Base-by-base conservation (phyloP, 2,329 filamentous ascomycete species). In the Fusarium caatingaense region DNA sequence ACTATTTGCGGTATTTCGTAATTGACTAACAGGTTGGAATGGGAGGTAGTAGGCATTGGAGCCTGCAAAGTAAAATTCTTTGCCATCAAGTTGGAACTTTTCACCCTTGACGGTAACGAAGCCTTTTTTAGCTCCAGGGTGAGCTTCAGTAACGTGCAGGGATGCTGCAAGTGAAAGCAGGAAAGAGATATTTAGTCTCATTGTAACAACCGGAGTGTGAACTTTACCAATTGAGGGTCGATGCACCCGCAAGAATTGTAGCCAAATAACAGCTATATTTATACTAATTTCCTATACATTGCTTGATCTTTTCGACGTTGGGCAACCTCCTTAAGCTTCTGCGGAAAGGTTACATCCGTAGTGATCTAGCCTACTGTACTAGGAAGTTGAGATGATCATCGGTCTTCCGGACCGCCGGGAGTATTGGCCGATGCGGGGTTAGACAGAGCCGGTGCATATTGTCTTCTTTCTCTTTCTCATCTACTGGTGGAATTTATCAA, bases 31-130 rank as follows among this genome's bases (percentile, higher is more conserved):
- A 8, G 48, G 45, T 8, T 64, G 58, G 48, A 73, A 73, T 3
- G 71, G 67, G 50, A 87, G 82, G 84, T 86, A 88, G 78, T 87
- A 88, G 42, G 83, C 80, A 76, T 88, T 88, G 49, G 82, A 86
- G 21, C 86, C 86, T 16, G 84, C 84, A 66, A 83, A 85, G 75
- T 87, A 85, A 32, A 79, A 76, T 25, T 81, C 79, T 53, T 80
- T 75, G 20, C 82, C 82, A 66, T 85, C 79, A 54, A 85, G 80
- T 20, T 75, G 73, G 64, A 84, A 83, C 15, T 76, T 64, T 30
- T 66, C 42, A 13, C 60, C 64, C 25, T 71, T 65, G 23, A 69
- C 60, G 1, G 67, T 68, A 8, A 73, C 71, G 23, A 71, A 85
- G 15, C 77, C 76, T 8, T 66, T 69, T 10, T 64, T 66, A 6